Conservation (phyloP, 2,329 filamentous ascomycete species). For the Neoscytalidium dimidiatum region DNA sequence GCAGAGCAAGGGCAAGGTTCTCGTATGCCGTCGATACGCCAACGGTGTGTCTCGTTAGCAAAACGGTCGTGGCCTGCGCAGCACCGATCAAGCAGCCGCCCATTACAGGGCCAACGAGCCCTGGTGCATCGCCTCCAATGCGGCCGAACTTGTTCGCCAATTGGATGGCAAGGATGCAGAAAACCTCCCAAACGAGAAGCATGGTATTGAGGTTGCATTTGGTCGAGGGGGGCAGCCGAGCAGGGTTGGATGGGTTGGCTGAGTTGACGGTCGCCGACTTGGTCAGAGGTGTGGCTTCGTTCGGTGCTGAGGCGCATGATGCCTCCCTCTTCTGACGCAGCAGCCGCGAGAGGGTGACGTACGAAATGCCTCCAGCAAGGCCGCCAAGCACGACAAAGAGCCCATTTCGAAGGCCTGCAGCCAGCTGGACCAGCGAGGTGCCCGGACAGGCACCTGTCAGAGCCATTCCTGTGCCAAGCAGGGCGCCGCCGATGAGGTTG, state of each 20-base stretch:
- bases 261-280: background rate
- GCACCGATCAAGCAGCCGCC: constrained; percentile 62
- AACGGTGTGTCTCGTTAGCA: constrained; percentile 56
- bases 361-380: constrained; percentile 54
- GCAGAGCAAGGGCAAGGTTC: constrained; percentile 51
- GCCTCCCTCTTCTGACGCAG: background rate
- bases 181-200: constrained; percentile 47
- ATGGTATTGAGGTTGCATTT: constrained; percentile 37
- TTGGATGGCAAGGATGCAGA: constrained; percentile 46
- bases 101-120: constrained; percentile 49
- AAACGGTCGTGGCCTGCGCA: constrained; percentile 59
- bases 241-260: background rate
- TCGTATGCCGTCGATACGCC: constrained; percentile 65
- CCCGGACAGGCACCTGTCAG: constrained; percentile 67
- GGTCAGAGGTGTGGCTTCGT: background rate
- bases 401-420: constrained; percentile 54
- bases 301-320: background rate
- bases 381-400: constrained; percentile 57
- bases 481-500: constrained; percentile 63
- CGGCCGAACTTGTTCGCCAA: constrained; percentile 32
- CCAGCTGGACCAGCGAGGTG: constrained; percentile 63
- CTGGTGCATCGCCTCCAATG: background rate
- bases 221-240: too few species aligned
- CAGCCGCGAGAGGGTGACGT: background rate
- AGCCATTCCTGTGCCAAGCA: constrained; percentile 68